A percentile compares a stretch with the other conserved stretches of the same genome.
Conservation (phyloP, 1,139 yeast species). For the Saccharomycopsis crataegensis region DNA sequence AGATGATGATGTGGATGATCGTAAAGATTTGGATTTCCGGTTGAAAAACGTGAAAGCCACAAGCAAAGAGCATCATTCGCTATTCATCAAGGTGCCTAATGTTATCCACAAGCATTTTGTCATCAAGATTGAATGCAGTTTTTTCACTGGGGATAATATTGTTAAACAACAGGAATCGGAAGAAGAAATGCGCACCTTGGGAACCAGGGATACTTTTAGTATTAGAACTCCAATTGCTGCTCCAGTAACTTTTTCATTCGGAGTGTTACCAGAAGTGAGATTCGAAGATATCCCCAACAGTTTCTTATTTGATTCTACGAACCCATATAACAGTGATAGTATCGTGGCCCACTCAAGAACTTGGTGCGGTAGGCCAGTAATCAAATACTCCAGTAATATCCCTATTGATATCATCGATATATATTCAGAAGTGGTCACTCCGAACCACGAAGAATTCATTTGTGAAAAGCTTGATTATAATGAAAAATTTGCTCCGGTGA, state of each 20-base stretch:
- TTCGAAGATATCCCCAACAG: constrained; percentile 38
- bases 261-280: constrained; percentile 35
- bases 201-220: constrained; percentile 31
- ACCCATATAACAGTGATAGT: constrained; percentile 8
- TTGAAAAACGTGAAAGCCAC: constrained; percentile 22
- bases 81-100: constrained; percentile 30
- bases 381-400: constrained; percentile 19
- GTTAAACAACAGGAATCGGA: constrained; percentile 17
- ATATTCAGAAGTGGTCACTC: constrained; percentile 25
- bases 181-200: constrained; percentile 16
- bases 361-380: constrained; percentile 36
- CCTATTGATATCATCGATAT: constrained; percentile 27
- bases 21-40: constrained; percentile 13
- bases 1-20: constrained; percentile 1
- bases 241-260: constrained; percentile 34
- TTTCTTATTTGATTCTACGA: constrained; percentile 24
- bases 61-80: constrained; percentile 18
- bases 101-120: constrained; percentile 20
- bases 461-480: constrained; percentile 26
- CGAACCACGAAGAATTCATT: constrained; percentile 31
- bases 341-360: constrained; percentile 30
- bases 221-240: constrained; percentile 30
- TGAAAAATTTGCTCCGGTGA: background rate
- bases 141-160: constrained; percentile 26
- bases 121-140: constrained; percentile 19